phyloP scores from a whole-genome alignment of 768 basidiomycete species.

The Boletus tomentosulus region DNA sequence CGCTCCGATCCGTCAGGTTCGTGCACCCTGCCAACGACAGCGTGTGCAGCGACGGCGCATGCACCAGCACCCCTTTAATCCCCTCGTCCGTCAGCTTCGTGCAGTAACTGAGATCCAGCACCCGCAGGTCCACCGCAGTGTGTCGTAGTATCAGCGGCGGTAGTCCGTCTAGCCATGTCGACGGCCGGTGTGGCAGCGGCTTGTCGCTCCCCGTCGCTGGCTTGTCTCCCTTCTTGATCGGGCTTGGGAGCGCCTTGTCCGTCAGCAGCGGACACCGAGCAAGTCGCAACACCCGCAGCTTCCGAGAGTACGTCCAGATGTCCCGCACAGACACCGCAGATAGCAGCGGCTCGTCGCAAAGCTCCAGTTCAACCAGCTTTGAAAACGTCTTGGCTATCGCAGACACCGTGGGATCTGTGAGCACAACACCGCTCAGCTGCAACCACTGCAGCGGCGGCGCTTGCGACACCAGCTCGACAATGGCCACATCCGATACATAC shows the following conservation, averaged over 20 bases:
- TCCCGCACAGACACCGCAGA: conserved; percentile 70
- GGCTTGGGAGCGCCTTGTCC: conserved; percentile 73
- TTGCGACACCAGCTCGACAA: conserved; percentile 66
- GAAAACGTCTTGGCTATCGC: conserved; percentile 73
- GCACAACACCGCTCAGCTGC: conserved; percentile 61
- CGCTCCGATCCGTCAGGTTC: conserved; percentile 63
- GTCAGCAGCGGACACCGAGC: conserved; percentile 74
- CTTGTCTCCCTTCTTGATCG: conserved; percentile 33
- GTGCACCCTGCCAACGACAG: conserved; percentile 76
- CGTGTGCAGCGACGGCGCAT: conserved; percentile 74
- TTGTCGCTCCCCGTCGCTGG: conserved; percentile 36
- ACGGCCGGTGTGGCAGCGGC: conserved; percentile 52
- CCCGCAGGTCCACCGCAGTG: conserved; percentile 67
- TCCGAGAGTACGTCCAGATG: conserved; percentile 78
- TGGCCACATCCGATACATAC: conserved; percentile 70
- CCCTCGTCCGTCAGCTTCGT: conserved; percentile 67
- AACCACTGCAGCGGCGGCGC: conserved; percentile 70
- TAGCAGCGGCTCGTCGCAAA: conserved; percentile 63
- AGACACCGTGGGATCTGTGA: conserved; percentile 60
- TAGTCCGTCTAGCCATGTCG: conserved; percentile 58
- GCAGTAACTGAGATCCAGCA: conserved; percentile 76
- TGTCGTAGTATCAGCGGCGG: conserved; percentile 61
- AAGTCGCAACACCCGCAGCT: conserved; percentile 69
- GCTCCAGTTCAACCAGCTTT: conserved; percentile 76
- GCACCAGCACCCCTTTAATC: conserved; percentile 67